Evolutionary conservation across 2,329 filamentous ascomycete species (phyloP), one percentile per base, ranked within the genome.

Genomic region (Leptographium lundbergii): DNA sequence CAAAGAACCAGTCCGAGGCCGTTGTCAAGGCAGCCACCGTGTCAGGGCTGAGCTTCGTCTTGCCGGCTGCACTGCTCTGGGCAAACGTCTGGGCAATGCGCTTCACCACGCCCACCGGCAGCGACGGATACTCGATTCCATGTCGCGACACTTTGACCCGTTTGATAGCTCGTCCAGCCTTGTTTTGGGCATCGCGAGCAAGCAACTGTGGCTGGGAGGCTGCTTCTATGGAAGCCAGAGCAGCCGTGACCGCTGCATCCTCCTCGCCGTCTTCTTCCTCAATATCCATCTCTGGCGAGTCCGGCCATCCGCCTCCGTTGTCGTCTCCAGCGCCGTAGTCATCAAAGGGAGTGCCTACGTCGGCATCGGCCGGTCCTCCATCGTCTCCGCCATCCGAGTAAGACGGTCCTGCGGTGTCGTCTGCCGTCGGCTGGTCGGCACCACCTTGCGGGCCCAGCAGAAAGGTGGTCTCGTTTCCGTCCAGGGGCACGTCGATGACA

Each of bases 1-100:
- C 89, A 69, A 96, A 95, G 71, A 91, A 96, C 87, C 89, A 94
- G 62, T 95, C 89, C 3, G 88, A 88, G 0, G 90, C 89, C 68
- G 90, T 86, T 66, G 86, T 84, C 58, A 96, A 82, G 5, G 86
- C 86, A 34, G 81, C 79, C 45, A 95, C 74, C 1, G 88, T 85
- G 57, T 94, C 88, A 53, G 87, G 83, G 60, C 79, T 84, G 54
- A 95, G 81, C 64, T 86, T 88, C 6, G 81, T 75, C 65, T 86
- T 89, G 65, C 79, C 79, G 11, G 79, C 75, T 24, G 85, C 84
- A 52, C 84, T 81, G 4, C 81, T 82, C 65, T 84, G 83, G 24
- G 87, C 80, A 66, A 90, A 89, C 1, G 81, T 86, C 39, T 85
- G 85, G 9, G 86, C 86, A 2, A 90, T 72, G 62, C 83, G 79